Conservation (phyloP, 495 filamentous ascomycete genomes). For the Penicillium ochrochloron region DNA sequence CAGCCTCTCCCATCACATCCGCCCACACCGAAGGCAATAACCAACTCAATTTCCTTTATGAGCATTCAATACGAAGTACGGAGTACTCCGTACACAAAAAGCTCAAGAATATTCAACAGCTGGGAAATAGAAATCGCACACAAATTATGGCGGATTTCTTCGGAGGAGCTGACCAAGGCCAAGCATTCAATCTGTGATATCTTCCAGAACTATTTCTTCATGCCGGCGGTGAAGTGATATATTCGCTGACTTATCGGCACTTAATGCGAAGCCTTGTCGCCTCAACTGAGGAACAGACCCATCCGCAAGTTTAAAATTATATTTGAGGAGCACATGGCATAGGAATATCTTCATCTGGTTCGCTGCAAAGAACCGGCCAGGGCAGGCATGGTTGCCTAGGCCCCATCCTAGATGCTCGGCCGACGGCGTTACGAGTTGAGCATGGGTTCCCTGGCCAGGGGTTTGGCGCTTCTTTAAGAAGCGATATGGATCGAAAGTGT, state of each 20-base stretch:
- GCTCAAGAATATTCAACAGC: not conserved
- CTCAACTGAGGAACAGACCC: not conserved
- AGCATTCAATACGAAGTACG: not conserved
- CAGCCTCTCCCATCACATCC: not conserved
- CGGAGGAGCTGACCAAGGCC: not conserved
- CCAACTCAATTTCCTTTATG: not conserved
- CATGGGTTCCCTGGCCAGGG: constrained; percentile 34
- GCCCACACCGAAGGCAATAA: not conserved
- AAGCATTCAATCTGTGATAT: not conserved
- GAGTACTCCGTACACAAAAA: too few relatives aligned
- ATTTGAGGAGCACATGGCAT: constrained; percentile 5
- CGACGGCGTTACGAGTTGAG: constrained; percentile 44
- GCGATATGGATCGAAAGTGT: not conserved
- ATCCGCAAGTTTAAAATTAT: constrained; percentile 2
- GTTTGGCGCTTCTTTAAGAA: constrained; percentile 25
- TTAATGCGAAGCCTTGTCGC: not conserved
- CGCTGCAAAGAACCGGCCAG: constrained; percentile 52
- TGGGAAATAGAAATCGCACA: not conserved
- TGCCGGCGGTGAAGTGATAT: not conserved
- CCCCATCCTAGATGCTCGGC: constrained; percentile 48
- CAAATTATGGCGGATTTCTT: not conserved
- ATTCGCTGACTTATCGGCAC: not conserved
- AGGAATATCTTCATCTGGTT: constrained; percentile 10
- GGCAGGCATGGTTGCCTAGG: constrained; percentile 55
- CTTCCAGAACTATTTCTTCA: constrained; percentile 8